These are phyloP conservation scores for Boletellus dicymbophilus DNA, from an alignment of 1,284 basidiomycete species.

Conservation along the genomic window DNA sequence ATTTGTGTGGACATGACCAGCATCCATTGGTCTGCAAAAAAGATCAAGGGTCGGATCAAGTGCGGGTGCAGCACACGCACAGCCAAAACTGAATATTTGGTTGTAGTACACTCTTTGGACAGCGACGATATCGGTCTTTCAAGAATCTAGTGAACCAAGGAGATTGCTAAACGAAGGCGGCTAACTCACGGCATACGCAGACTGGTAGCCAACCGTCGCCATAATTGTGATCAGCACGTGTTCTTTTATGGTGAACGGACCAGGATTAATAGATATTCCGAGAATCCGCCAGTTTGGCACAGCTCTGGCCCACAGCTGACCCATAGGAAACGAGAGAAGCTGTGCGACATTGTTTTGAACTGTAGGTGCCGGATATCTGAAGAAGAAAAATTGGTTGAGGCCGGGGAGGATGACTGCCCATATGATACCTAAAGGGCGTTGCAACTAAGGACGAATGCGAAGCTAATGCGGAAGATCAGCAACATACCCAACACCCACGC, in stretches of 20 bases:
- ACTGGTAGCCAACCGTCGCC: conserved; percentile 66
- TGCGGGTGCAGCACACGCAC: background rate
- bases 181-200: conserved; percentile 28
- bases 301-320: conserved; percentile 53
- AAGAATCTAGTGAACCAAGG: background rate
- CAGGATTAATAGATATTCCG: conserved; percentile 63
- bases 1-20: conserved; percentile 58
- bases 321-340: conserved; percentile 66
- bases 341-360: conserved; percentile 63
- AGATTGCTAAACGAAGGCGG: background rate
- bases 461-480: background rate
- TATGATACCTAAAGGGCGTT: conserved; percentile 30
- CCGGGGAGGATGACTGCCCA: conserved; percentile 65
- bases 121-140: conserved; percentile 72
- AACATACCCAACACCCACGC: conserved; percentile 63
- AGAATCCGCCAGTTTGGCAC: conserved; percentile 60
- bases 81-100: conserved; percentile 59
- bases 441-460: background rate
- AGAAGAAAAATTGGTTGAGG: conserved; percentile 69
- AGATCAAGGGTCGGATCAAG: background rate
- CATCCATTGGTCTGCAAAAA: background rate
- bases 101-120: conserved; percentile 74
- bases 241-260: conserved; percentile 74
- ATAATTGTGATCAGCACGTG: conserved; percentile 76
- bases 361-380: conserved; percentile 62